Evolutionary conservation across 176 grass and related monocot genomes (phyloP).

Genomic region (Carex pumila): DNA sequence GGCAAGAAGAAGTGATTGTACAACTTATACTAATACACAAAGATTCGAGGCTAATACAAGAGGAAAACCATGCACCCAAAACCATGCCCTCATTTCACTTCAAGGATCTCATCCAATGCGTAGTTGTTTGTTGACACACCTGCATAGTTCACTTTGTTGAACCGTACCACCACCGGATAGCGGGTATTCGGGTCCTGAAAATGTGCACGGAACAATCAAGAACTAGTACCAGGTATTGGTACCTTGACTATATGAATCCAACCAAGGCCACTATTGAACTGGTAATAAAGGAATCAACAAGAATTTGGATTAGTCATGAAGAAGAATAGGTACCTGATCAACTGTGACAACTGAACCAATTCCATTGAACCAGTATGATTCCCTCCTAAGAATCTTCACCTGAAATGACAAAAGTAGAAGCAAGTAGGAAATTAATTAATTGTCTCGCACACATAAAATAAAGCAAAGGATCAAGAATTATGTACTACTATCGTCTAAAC

Average conservation of each 20-base stretch:
- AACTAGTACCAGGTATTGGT: background rate
- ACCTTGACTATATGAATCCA: background rate
- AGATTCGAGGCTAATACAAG: conserved; percentile 27
- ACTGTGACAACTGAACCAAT: conserved; percentile 70
- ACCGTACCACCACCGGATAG: conserved; percentile 78
- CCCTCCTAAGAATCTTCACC: conserved; percentile 93
- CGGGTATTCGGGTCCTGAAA: conserved; percentile 64
- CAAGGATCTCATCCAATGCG: conserved; percentile 74
- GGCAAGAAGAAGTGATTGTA: conserved; percentile 14
- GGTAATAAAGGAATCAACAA: background rate
- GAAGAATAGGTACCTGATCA: conserved; percentile 50
- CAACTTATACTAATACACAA: conserved; percentile 29
- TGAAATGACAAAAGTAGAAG: conserved; percentile 12
- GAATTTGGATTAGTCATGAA: background rate
- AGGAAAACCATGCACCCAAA: conserved; percentile 3
- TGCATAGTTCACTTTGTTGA: conserved; percentile 79
- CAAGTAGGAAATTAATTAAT: background rate
- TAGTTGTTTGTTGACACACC: conserved; percentile 96
- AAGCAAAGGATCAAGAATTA: background rate
- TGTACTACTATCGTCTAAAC: too few relatives aligned
- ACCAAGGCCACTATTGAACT: too few relatives aligned
- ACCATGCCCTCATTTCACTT: conserved; percentile 41
- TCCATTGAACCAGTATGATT: conserved; percentile 94
- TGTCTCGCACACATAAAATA: background rate
- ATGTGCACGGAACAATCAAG: background rate